These are phyloP conservation scores for Infundibulicybe gibba DNA, from an alignment of 768 basidiomycete genomes.

Conservation along the genomic window DNA sequence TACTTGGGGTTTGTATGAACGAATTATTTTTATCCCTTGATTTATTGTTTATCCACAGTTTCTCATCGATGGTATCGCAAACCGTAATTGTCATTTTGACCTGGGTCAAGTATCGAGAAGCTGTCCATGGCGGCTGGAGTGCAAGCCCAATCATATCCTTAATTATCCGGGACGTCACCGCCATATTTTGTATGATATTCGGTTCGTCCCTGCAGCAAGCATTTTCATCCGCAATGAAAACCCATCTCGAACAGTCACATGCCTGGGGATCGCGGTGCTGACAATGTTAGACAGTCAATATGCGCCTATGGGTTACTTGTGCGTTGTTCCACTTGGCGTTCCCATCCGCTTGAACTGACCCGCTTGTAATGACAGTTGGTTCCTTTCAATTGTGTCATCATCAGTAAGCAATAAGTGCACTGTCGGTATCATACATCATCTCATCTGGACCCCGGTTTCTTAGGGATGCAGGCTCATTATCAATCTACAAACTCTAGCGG, in stretches of 20 bases:
- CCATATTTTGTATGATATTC: conserved; percentile 27
- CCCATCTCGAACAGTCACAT: conserved; percentile 11
- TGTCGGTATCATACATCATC: background rate
- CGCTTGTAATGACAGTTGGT: conserved; percentile 15
- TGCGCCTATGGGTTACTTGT: conserved; percentile 23
- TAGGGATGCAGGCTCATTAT: conserved; percentile 22
- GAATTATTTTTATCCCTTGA: too few species aligned
- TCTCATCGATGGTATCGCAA: conserved; percentile 23
- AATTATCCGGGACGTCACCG: conserved; percentile 33
- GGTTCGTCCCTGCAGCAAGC: conserved; percentile 14
- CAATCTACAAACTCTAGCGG: conserved; percentile 16
- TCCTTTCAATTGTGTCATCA: conserved; percentile 22
- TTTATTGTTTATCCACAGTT: conserved; percentile 9
- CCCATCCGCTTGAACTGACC: background rate
- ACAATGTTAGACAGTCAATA: conserved; percentile 16
- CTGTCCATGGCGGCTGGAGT: conserved; percentile 24
- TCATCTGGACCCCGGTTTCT: background rate
- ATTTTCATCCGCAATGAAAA: background rate
- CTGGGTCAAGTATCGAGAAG: conserved; percentile 22
- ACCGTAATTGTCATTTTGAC: conserved; percentile 27
- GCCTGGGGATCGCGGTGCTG: conserved; percentile 14
- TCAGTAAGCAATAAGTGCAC: conserved; percentile 16
- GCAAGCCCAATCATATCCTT: conserved; percentile 28
- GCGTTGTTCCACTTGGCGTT: conserved; percentile 1
- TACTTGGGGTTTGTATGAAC: conserved; percentile 19